phyloP scores from a whole-genome alignment of 305 asterid genomes.

The Vinca major region DNA sequence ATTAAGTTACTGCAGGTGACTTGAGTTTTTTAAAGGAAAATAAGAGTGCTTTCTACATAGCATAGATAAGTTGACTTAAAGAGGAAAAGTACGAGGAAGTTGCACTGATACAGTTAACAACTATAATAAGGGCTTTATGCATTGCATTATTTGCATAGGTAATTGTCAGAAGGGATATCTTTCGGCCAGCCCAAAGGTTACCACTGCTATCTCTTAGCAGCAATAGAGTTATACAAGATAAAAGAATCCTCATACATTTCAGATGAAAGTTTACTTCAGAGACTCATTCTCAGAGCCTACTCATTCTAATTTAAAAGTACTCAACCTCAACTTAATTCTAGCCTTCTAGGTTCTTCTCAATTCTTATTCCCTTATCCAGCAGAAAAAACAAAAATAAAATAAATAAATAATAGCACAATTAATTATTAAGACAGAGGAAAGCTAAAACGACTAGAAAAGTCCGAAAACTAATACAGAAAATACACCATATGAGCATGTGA shows the following conservation, averaged over 20 bases:
- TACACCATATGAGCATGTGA: slow-evolving; percentile 9
- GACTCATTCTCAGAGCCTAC: not conserved
- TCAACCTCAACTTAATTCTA: not conserved
- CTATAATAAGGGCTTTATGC: not conserved
- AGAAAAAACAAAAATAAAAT: no score
- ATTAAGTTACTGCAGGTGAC: not conserved
- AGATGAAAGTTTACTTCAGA: not conserved
- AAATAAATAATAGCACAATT: no score
- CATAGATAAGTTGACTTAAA: not conserved
- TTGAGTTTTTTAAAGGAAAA: not conserved
- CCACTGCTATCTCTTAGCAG: not conserved
- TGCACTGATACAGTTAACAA: not conserved
- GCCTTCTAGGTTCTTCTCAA: no score
- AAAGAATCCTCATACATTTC: not conserved
- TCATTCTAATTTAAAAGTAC: not conserved
- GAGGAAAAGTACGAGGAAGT: not conserved
- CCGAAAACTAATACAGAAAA: not conserved
- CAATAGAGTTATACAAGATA: not conserved
- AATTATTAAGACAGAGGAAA: not conserved
- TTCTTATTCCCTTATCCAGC: no score
- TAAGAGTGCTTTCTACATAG: not conserved
- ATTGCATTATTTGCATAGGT: not conserved
- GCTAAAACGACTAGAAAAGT: not conserved
- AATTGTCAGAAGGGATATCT: not conserved
- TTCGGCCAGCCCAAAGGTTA: not conserved